Evolutionary conservation across 148 eudicot species (phyloP), one percentile per base, ranked within the genome.

Genomic region (Selenicereus undatus): DNA sequence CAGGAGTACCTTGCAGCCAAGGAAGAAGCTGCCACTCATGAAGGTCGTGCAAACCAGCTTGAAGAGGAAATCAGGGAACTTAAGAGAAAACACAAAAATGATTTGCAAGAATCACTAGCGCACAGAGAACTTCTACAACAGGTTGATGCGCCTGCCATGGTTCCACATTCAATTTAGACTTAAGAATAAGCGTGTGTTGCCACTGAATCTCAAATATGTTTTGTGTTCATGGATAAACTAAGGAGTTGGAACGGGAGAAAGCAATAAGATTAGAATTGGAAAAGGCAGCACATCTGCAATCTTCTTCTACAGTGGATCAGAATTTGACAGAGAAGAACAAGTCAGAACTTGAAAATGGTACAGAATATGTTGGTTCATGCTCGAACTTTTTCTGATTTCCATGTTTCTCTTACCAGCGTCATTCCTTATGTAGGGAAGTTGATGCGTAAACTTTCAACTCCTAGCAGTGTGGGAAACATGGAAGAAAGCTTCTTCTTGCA

Each of bases 401-500:
- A 13, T 68, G 62, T 71, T 79, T 65, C 58, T 35, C 77, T 71
- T 48, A 71, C 29, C 65, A 56, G 66, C 81, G 21, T 32, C 27
- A 56, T 36, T 65, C 76, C 32, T 39, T 84, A 65, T 87, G 78
- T 91, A 95, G 99, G 99, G 77, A 85, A 79, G 73, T 87, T 93
- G 86, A 83, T 84, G 26, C 98, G 94, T 71, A 93, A 88, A 88
- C 90, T 92, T 79, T 92, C 97, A 79, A 92, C 91, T 89, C 91
- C 95, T 79, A 91, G 97, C 86, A 93, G 97, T 86, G 85, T 93
- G 71, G 85, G 90, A 76, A 91, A 93, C 81, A 88, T 92, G 88
- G 97, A 93, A 85, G 98, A 95, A 84, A 95, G 97, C 85, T 93
- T 88, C 86, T 93, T 89, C 85, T 88, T 93, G 91, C 98, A 95